phyloP scores from a whole-genome alignment of 2,329 filamentous ascomycete species.

The Trichoderma sp. region DNA sequence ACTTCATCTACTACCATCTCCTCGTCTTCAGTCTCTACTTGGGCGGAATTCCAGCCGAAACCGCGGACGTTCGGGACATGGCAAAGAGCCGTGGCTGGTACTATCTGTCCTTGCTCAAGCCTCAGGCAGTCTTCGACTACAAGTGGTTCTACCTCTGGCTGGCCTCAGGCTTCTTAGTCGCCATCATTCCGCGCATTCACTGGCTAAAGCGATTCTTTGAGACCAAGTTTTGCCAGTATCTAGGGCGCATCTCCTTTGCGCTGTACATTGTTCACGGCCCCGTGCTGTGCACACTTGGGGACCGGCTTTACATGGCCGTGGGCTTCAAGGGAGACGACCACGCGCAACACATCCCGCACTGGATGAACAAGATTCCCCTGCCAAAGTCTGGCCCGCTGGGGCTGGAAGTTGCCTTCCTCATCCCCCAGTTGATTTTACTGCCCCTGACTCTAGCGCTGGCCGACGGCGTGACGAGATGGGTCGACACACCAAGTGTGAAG shows the following conservation, averaged over 20 bases:
- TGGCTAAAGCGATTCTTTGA: conserved; percentile 61
- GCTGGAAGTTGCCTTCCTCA: conserved; percentile 58
- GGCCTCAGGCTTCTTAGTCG: conserved; percentile 56
- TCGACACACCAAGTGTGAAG: conserved; percentile 61
- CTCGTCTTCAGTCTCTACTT: conserved; percentile 55
- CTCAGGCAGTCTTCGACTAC: conserved; percentile 62
- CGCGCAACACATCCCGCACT: conserved; percentile 50
- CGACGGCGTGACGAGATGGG: conserved; percentile 52
- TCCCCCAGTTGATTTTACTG: conserved; percentile 58
- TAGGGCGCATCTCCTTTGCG: conserved; percentile 61
- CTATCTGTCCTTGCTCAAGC: conserved; percentile 59
- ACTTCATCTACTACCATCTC: conserved; percentile 50
- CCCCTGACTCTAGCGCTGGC: conserved; percentile 59
- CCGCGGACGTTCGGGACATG: conserved; percentile 47
- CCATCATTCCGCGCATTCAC: conserved; percentile 54
- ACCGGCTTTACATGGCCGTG: conserved; percentile 60
- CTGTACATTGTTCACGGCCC: conserved; percentile 66
- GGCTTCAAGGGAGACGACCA: conserved; percentile 55
- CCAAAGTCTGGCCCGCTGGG: conserved; percentile 57
- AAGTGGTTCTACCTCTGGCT: conserved; percentile 69
- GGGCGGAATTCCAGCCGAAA: conserved; percentile 58
- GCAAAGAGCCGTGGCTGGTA: conserved; percentile 58
- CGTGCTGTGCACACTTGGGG: conserved; percentile 57
- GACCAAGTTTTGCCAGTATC: conserved; percentile 56
- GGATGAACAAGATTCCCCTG: conserved; percentile 56